Evolutionary conservation across 148 eudicot genomes (phyloP), one percentile per base, ranked within the genome.

Genomic region (Fallopia convolvulus): DNA sequence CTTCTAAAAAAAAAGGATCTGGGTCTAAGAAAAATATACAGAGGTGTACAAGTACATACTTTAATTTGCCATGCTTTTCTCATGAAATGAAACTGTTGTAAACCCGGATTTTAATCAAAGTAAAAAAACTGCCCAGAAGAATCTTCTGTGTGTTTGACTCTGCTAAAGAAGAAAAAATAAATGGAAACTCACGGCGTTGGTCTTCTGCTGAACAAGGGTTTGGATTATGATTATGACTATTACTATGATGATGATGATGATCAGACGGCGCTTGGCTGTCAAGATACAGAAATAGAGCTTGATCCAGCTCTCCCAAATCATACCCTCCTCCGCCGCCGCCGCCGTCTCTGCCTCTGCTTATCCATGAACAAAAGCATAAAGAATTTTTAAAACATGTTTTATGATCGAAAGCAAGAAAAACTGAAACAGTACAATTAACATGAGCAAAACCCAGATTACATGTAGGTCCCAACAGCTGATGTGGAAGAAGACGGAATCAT

Each of bases 261-360:
- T 44, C 66, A 0, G 80, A 12, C 40, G 78, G 46, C 3, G 79
- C 88, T 83, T 90, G 93, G 23, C 88, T 89, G 74, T 93, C 98
- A 8, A 93, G 86, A 74, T 90, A 93, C 2, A 90, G 84, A 42
- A 93, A 90, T 15, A 95, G 87, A 0, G 99, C 90, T 76, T 91
- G 97, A 86, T 95, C 99, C 18, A 96, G 81, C 74, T 96, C 99
- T 2, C 94, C 97, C 76, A 95, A 78, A 81, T 95, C 99, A 74
- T 89, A 91, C 8, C 87, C 86, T 72, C 88, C 92, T 55, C 61
- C 61, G 6, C 60, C 60, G 0, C 60, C 55, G 2, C 83, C 86
- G 39, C 75, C 75, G 9, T 70, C 74, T 63, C 68, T 14, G n/a
- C 77, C 36, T 26, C 72, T 48, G 44, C 66, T 39, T 36, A 33